Percentiles rank a stretch among this genome's conserved stretches.
Evolutionary conservation across 2,329 filamentous ascomycete genomes (phyloP).

Genomic region (Coniella vitis): DNA sequence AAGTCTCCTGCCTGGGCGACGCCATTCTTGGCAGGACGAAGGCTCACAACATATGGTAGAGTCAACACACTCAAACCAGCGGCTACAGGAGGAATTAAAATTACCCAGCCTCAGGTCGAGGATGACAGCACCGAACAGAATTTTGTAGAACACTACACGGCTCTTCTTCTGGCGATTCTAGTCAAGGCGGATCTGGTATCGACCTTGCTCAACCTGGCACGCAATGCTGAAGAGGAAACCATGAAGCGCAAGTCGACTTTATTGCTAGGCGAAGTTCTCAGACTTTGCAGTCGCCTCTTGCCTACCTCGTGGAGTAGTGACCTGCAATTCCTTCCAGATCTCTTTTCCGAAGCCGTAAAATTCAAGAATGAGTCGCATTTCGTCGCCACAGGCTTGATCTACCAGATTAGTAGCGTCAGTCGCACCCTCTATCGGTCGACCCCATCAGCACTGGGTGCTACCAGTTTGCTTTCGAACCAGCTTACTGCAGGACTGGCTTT

Average conservation of each 20-base stretch:
- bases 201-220: constrained; percentile 56
- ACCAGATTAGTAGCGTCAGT: constrained; percentile 97
- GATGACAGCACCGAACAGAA: constrained; percentile 70
- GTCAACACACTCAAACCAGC: constrained; percentile 71
- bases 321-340: constrained; percentile 79
- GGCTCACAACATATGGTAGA: constrained; percentile 93
- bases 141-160: constrained; percentile 89
- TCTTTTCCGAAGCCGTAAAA: constrained; percentile 70
- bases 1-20: constrained; percentile 93
- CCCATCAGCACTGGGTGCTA: constrained; percentile 33
- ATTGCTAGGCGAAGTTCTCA: constrained; percentile 83
- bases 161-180: constrained; percentile 77
- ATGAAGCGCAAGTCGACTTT: constrained; percentile 85
- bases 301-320: constrained; percentile 76
- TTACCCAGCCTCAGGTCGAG: constrained; percentile 47
- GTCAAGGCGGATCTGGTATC: constrained; percentile 71
- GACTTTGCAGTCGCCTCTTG: constrained; percentile 78
- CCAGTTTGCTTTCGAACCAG: constrained; percentile 34
- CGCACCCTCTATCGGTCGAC: constrained; percentile 80
- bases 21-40: constrained; percentile 84
- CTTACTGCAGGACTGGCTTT: constrained; percentile 38
- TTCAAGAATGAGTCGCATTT: constrained; percentile 69
- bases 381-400: constrained; percentile 81
- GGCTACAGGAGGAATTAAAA: constrained; percentile 36
- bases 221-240: constrained; percentile 59